Evolutionary conservation across 768 basidiomycete genomes (phyloP).

Genomic region (Amanita subjunquillea): DNA sequence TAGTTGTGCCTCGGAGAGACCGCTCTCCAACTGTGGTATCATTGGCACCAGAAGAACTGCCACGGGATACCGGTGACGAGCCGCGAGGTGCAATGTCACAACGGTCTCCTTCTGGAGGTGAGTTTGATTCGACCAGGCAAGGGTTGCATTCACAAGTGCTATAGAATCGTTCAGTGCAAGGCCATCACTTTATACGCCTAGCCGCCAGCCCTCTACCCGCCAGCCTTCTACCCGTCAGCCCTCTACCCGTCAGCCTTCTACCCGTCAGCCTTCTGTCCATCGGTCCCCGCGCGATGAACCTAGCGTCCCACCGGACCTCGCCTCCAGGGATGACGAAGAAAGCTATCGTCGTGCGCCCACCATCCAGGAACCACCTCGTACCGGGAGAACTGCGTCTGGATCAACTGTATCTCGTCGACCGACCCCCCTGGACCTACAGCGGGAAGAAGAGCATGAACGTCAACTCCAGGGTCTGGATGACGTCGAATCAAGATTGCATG

Average conservation of each 20-base stretch:
- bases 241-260: too few species aligned
- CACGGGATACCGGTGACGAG: neutral
- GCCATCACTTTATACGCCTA: conserved; percentile 1
- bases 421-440: conserved; percentile 28
- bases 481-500: conserved; percentile 38
- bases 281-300: neutral
- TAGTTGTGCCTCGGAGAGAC: conserved; percentile 10
- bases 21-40: conserved; percentile 5
- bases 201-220: conserved; percentile 1
- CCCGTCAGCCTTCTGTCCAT: neutral
- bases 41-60: conserved; percentile 1
- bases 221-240: neutral
- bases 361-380: conserved; percentile 1
- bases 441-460: conserved; percentile 37
- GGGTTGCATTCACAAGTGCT: neutral
- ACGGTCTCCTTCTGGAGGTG: conserved; percentile 1
- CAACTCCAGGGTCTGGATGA: conserved; percentile 48
- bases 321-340: conserved; percentile 2
- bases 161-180: conserved; percentile 3
- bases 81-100: neutral
- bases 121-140: neutral
- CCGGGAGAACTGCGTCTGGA: neutral
- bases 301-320: neutral
- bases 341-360: conserved; percentile 1
- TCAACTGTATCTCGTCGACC: conserved; percentile 17